These are phyloP conservation scores for Psidium friedrichsthalianum DNA, from an alignment of 345 rosid species.

Conservation along the genomic window DNA sequence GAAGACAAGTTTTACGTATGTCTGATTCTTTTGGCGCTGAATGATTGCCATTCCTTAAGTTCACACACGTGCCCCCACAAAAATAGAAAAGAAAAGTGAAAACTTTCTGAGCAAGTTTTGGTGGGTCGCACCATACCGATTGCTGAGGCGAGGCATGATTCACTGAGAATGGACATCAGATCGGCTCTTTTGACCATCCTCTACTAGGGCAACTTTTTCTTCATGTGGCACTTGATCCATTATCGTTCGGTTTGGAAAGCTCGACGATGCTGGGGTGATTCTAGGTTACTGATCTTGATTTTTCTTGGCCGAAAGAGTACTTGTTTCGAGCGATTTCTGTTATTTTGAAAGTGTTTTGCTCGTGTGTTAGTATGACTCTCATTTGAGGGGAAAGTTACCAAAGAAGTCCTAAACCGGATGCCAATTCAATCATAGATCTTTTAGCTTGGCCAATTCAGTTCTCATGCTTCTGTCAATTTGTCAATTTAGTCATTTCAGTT, in stretches of 20 bases:
- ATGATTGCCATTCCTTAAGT: not conserved
- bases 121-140: not conserved
- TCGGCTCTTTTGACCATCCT: not conserved
- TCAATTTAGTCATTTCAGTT: not conserved
- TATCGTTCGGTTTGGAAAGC: not conserved
- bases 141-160: not conserved
- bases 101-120: not conserved
- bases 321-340: not conserved
- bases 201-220: not conserved
- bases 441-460: not conserved
- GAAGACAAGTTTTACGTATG: not conserved
- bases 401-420: rapidly evolving
- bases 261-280: not conserved
- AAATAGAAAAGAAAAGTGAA: not conserved
- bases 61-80: not conserved
- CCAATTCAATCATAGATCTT: rapidly evolving
- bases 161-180: not conserved
- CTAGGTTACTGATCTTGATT: not conserved
- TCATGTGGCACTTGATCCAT: not conserved
- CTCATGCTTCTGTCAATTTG: not conserved
- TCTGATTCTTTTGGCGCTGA: not conserved
- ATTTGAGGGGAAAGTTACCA: not conserved
- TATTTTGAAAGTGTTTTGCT: not conserved
- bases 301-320: not conserved
- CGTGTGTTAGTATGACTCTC: not conserved